Evolutionary conservation across 257 asterid genomes (phyloP).

Genomic region (Capsicum chinense): DNA sequence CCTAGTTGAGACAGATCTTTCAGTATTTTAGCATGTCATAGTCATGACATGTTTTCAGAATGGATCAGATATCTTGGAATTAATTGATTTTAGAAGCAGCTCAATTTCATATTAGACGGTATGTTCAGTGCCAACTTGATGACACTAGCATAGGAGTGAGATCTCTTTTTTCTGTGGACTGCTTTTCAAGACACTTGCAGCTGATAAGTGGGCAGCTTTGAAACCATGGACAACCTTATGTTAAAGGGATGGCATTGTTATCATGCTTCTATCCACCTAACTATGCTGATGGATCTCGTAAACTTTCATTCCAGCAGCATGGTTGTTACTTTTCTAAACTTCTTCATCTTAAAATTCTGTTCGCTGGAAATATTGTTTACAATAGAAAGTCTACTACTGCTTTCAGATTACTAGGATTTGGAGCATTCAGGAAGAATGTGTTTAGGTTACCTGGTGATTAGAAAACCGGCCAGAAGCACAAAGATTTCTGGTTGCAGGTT

Average conservation of each 20-base stretch:
- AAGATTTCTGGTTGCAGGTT: background rate
- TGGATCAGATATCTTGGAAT: background rate
- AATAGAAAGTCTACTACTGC: constrained; percentile 10
- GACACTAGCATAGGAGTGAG: background rate
- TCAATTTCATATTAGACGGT: background rate
- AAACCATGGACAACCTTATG: background rate
- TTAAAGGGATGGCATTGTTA: constrained; percentile 10
- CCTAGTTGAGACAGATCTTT: constrained; percentile 18
- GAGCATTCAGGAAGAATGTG: background rate
- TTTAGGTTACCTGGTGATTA: background rate
- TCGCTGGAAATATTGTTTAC: background rate
- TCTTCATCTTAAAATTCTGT: constrained; percentile 2
- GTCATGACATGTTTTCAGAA: background rate
- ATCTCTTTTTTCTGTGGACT: background rate
- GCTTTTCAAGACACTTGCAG: background rate
- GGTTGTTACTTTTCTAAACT: background rate
- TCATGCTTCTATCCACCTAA: constrained; percentile 19
- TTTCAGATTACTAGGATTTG: constrained; percentile 12
- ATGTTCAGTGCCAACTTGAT: background rate
- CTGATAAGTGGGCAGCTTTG: constrained; percentile 10
- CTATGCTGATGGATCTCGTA: constrained; percentile 23
- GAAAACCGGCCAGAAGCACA: constrained; percentile 20
- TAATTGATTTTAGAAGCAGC: background rate
- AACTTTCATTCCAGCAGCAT: constrained; percentile 6
- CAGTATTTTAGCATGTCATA: background rate